Conservation (phyloP, 495 filamentous ascomycete species). For the Sporormia fimetaria region DNA sequence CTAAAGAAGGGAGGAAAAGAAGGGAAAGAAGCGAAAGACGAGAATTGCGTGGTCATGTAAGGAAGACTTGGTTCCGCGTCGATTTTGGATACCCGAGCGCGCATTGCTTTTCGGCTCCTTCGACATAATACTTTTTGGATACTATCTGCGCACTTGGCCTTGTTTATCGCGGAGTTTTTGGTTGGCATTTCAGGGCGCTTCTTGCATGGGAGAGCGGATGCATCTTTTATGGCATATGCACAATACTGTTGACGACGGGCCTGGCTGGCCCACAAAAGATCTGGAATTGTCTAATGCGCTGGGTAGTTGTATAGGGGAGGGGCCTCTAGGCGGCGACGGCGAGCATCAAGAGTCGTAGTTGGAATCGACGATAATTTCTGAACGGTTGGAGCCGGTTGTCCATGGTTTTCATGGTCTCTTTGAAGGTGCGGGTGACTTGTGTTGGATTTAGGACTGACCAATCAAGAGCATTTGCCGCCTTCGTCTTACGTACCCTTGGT, state of each 20-base stretch:
- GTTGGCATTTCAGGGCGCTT: conserved; percentile 2
- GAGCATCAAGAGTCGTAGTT: background rate
- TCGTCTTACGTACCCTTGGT: too few relatives aligned
- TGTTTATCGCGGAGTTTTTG: background rate
- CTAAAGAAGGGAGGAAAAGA: conserved; percentile 22
- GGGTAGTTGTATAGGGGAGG: background rate
- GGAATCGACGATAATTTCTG: conserved; percentile 5
- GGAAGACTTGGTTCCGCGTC: background rate
- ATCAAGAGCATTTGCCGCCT: too few relatives aligned
- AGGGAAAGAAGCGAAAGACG: conserved; percentile 15
- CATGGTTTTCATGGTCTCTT: conserved; percentile 8
- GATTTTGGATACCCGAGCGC: conserved; percentile 1
- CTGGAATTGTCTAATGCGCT: background rate
- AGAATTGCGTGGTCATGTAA: conserved; percentile 27
- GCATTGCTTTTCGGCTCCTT: background rate
- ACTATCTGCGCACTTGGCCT: background rate
- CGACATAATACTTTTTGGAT: conserved; percentile 5
- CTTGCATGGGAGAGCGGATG: background rate
- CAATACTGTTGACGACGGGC: too few relatives aligned
- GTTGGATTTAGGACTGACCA: too few relatives aligned
- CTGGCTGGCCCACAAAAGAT: background rate
- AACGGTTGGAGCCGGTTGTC: conserved; percentile 11
- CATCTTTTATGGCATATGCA: too few relatives aligned
- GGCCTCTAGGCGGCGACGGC: background rate
- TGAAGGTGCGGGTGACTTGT: too few relatives aligned